Percentiles rank a stretch among this genome's conserved stretches.
Conservation (phyloP, 2,329 filamentous ascomycete genomes). For the Lachnum nothofagi region DNA sequence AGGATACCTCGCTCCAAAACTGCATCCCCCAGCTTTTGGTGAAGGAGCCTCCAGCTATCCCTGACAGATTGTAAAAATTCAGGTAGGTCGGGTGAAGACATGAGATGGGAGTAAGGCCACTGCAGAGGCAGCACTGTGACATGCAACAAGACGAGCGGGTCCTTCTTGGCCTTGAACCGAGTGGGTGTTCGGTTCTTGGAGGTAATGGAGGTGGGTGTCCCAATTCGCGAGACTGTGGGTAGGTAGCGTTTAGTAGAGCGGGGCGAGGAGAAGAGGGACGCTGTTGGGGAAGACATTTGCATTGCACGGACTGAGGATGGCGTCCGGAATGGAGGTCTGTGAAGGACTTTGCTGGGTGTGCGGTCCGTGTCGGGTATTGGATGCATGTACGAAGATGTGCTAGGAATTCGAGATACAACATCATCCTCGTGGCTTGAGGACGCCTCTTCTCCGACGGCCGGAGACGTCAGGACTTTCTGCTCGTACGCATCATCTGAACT, state of each 20-base stretch:
- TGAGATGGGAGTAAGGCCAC: slow-evolving; percentile 56
- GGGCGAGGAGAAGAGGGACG: slow-evolving; percentile 52
- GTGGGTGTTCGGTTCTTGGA: slow-evolving; percentile 44
- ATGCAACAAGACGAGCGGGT: slow-evolving; percentile 72
- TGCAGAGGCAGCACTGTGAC: slow-evolving; percentile 69
- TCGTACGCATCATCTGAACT: slow-evolving; percentile 22
- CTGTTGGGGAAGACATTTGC: slow-evolving; percentile 65
- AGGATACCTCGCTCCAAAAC: slow-evolving; percentile 69
- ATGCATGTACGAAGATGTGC: slow-evolving; percentile 30
- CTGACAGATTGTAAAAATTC: slow-evolving; percentile 47
- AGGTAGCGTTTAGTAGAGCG: slow-evolving; percentile 46
- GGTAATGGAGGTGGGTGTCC: slow-evolving; percentile 43
- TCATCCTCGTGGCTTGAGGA: slow-evolving; percentile 29
- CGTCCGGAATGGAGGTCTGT: slow-evolving; percentile 62
- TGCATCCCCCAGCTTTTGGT: slow-evolving; percentile 66
- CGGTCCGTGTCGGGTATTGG: slow-evolving; percentile 33
- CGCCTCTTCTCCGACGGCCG: slow-evolving; percentile 29
- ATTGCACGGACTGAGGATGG: slow-evolving; percentile 64
- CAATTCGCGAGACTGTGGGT: slow-evolving; percentile 50
- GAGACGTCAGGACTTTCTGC: slow-evolving; percentile 27
- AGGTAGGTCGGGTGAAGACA: slow-evolving; percentile 43
- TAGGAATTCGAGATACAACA: slow-evolving; percentile 43
- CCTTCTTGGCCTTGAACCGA: slow-evolving; percentile 51
- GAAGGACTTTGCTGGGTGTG: slow-evolving; percentile 46
- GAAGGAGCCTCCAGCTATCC: slow-evolving; percentile 61